Percentiles rank a stretch among this genome's conserved stretches.
Conservation (phyloP, 2,329 filamentous ascomycete species). For the Exserohilum turcica region DNA sequence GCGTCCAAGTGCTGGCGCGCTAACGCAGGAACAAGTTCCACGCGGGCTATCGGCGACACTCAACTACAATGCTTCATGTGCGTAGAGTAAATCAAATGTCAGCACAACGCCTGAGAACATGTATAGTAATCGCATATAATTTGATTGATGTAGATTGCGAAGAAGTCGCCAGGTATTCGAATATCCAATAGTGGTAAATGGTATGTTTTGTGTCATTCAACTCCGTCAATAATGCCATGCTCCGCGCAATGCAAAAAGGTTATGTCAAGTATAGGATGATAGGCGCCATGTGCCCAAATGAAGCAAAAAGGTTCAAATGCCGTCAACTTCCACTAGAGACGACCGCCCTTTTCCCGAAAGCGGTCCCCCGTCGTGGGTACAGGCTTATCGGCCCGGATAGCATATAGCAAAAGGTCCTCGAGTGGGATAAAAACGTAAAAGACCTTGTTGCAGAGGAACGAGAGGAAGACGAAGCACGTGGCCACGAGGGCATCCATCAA, state of each 20-base stretch:
- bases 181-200: neutral
- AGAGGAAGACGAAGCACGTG: constrained; percentile 54
- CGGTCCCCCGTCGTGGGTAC: constrained; percentile 59
- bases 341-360: constrained; percentile 46
- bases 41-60: neutral
- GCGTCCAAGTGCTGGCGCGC: constrained; percentile 7
- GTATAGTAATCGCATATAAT: neutral
- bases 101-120: neutral
- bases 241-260: constrained; percentile 8
- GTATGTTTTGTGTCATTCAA: constrained; percentile 3
- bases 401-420: constrained; percentile 57
- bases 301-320: constrained; percentile 1
- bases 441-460: constrained; percentile 56
- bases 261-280: neutral
- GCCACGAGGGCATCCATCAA: constrained; percentile 61
- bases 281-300: neutral
- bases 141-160: neutral
- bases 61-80: neutral
- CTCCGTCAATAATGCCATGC: constrained; percentile 6
- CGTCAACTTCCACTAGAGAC: constrained; percentile 25
- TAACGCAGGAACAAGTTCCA: constrained; percentile 15
- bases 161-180: neutral
- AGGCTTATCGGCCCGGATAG: constrained; percentile 58
- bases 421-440: constrained; percentile 58
- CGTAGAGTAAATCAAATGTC: neutral